phyloP scores from a whole-genome alignment of 345 rosid genomes.

The Eucalyptus fibrosa region DNA sequence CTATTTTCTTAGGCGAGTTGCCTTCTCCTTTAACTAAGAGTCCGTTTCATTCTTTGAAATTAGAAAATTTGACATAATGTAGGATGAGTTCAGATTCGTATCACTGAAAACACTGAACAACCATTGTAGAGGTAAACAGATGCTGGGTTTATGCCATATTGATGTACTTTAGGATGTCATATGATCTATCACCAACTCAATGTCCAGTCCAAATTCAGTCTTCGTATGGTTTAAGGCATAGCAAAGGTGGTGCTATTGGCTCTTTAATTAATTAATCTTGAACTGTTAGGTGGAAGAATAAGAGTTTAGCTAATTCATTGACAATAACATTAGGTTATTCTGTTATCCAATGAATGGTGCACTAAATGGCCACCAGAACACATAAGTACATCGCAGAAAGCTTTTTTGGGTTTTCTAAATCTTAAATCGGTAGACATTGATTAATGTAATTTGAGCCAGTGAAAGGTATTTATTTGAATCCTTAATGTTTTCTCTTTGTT shows the following conservation, averaged over 20 bases:
- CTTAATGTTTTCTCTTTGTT: not conserved
- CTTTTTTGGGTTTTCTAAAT: not conserved
- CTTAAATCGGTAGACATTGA: not conserved
- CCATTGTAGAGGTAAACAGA: not conserved
- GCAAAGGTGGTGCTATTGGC: not conserved
- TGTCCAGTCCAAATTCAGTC: not conserved
- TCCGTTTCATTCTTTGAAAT: not conserved
- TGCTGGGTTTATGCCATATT: not conserved
- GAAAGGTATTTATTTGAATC: not conserved
- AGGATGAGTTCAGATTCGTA: not conserved
- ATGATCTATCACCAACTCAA: not conserved
- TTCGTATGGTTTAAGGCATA: not conserved
- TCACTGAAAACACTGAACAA: not conserved
- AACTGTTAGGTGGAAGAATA: not conserved
- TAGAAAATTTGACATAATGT: not conserved
- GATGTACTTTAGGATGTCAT: not conserved
- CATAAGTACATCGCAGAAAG: not conserved
- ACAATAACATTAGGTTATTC: not conserved
- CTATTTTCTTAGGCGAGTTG: slow-evolving; percentile 54
- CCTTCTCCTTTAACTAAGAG: not conserved
- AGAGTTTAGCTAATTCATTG: not conserved
- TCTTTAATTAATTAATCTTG: not conserved
- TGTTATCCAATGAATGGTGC: not conserved
- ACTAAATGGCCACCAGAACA: not conserved
- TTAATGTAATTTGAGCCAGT: not conserved